Base-by-base conservation (phyloP, 2,329 filamentous ascomycete species). In the Cladosporium sp. region DNA sequence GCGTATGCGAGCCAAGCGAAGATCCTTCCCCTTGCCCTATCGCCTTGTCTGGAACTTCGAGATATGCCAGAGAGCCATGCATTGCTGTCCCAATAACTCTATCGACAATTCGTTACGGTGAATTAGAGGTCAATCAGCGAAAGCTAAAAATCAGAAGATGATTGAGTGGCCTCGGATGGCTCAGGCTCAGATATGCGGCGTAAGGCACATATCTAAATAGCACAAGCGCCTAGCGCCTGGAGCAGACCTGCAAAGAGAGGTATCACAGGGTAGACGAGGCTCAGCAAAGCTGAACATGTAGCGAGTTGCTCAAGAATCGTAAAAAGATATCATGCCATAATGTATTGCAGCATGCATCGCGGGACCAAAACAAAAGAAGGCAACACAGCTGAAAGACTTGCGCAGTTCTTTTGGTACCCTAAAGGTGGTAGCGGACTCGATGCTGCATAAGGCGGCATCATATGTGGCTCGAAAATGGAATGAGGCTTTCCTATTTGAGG, bases 281-380 rank as follows among this genome's bases (percentile, higher is more conserved):
- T 34, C 32, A 34, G 32, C 32, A 34, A 34, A 12, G 32, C 32
- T 34, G 32, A 34, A 34, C n/a, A 34, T 34, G 32, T 34, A 34
- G 32, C 32, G 32, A 34, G n/a, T 13, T 13, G 32, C 32, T 34
- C 32, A 13, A 34, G 4, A 4, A 6, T 13, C 32, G 13, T 34
- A 12, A 7, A 4, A 27, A 27, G 32, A 15, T 5, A 34, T 34
- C 32, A 34, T 34, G 32, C 32, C 32, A 34, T 34, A 12, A 5
- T 34, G 32, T 12, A 15, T 7, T 34, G 32, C 32, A 34, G n/a
- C 32, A 34, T 34, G 32, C 12, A 34, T 34, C 4, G 4, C 13
- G 5, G 32, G 32, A 15, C 32, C 32, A 34, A 34, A 34, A 34
- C 32, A 34, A 34, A 34, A 34, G 32, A 34, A 34, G 32, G 56